A percentile compares a stretch with the other conserved stretches of the same genome.
These are phyloP conservation scores for Ganoderma boninense DNA, from an alignment of 1,284 basidiomycete species.

Conservation along the genomic window DNA sequence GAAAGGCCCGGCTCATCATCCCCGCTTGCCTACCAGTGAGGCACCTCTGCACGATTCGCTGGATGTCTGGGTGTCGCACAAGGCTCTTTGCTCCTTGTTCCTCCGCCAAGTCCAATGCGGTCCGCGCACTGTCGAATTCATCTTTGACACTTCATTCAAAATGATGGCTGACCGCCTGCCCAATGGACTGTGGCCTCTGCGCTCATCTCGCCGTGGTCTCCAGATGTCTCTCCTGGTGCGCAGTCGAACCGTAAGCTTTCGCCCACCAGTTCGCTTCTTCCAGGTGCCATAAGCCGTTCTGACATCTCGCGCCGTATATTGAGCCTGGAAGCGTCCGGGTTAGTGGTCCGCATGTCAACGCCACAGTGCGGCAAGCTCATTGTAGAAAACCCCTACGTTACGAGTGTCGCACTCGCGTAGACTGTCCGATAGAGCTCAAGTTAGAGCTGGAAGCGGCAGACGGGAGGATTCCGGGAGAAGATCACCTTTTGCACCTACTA, in stretches of 20 bases:
- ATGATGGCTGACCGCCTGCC: background rate
- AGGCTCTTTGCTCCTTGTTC: too few relatives aligned
- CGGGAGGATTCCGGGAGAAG: background rate
- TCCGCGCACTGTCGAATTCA: too few relatives aligned
- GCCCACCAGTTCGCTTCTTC: background rate
- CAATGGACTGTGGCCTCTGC: background rate
- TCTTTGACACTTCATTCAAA: background rate
- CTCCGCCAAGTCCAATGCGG: too few relatives aligned
- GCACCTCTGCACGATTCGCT: too few relatives aligned
- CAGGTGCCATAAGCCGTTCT: background rate
- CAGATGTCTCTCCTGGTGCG: background rate
- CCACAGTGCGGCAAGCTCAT: background rate
- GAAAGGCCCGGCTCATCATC: too few relatives aligned
- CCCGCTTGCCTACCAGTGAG: too few relatives aligned
- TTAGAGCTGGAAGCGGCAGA: background rate
- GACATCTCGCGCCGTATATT: background rate
- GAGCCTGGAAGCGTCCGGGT: background rate
- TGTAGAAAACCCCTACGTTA: background rate
- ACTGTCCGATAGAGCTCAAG: background rate
- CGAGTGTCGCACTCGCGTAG: conserved; percentile 1
- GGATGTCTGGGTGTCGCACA: too few relatives aligned
- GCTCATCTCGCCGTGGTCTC: background rate
- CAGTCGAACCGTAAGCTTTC: background rate
- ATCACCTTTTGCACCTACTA: background rate
- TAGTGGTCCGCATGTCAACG: background rate